Evolutionary conservation across 352 stramenopile species (phyloP).

Genomic region (Pilasporangium apinafurcum): DNA sequence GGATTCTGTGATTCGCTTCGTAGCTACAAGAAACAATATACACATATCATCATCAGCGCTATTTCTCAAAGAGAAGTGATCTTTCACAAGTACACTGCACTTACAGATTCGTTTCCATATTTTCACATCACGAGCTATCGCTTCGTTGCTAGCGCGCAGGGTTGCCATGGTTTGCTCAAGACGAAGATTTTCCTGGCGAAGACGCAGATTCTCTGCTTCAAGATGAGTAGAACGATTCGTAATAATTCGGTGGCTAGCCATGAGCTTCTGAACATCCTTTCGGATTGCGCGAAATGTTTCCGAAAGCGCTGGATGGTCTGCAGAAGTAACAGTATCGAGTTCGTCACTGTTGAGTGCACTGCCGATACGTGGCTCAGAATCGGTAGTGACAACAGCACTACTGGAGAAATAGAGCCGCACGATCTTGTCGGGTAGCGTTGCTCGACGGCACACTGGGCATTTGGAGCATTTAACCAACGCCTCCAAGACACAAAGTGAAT

Average conservation of each 20-base stretch:
- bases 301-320: not conserved
- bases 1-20: too few relatives aligned
- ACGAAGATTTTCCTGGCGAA: constrained; percentile 19
- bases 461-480: constrained; percentile 8
- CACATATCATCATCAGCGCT: too few relatives aligned
- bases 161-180: constrained; percentile 7
- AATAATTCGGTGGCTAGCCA: constrained; percentile 17
- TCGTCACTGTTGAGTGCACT: not conserved
- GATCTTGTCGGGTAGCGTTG: constrained; percentile 5
- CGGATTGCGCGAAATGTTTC: constrained; percentile 15
- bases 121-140: constrained; percentile 12
- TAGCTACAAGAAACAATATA: too few relatives aligned
- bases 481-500: constrained; percentile 15
- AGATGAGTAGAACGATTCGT: constrained; percentile 26
- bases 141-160: constrained; percentile 16
- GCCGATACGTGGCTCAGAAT: not conserved
- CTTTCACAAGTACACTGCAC: too few relatives aligned
- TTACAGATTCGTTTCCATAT: constrained; percentile 30
- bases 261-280: constrained; percentile 9
- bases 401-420: constrained; percentile 24
- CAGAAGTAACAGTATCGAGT: not conserved
- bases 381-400: not conserved
- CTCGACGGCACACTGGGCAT: constrained; percentile 31
- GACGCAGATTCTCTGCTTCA: constrained; percentile 14
- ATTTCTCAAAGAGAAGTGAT: too few relatives aligned